phyloP scores from a whole-genome alignment of 1,284 basidiomycete species.

The Moesziomyces sp. region DNA sequence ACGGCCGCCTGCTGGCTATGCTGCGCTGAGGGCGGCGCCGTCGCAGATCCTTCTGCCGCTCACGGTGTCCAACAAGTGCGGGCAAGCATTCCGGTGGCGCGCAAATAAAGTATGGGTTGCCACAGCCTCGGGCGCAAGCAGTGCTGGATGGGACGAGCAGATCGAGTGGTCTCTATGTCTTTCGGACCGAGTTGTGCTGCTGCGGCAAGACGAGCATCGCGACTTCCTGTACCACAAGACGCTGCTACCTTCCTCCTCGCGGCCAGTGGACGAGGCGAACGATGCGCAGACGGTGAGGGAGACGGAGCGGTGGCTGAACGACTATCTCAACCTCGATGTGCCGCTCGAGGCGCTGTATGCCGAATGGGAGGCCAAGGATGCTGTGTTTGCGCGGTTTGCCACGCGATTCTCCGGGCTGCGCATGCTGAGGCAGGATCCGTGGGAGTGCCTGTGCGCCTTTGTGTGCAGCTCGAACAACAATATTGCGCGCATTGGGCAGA shows the following conservation, averaged over 20 bases:
- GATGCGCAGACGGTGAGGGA: slow-evolving; percentile 6
- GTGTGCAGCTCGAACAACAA: slow-evolving; percentile 99
- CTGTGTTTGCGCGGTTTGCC: slow-evolving; percentile 77
- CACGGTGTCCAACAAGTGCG: slow-evolving; percentile 65
- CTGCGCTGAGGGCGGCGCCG: slow-evolving; percentile 22
- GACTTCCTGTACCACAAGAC: slow-evolving; percentile 60
- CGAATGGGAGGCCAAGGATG: slow-evolving; percentile 80
- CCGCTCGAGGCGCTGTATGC: slow-evolving; percentile 81
- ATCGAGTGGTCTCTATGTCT: slow-evolving; percentile 66
- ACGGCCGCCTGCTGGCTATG: slow-evolving; percentile 47
- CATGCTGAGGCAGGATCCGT: slow-evolving; percentile 91
- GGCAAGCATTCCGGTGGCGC: slow-evolving; percentile 66
- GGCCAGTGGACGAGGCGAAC: neutral
- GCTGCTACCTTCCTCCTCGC: slow-evolving; percentile 22
- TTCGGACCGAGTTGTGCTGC: slow-evolving; percentile 62
- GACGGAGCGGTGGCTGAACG: slow-evolving; percentile 81
- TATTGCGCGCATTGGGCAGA: slow-evolving; percentile 70
- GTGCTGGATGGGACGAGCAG: slow-evolving; percentile 18
- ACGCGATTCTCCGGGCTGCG: slow-evolving; percentile 74
- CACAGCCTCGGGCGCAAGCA: neutral
- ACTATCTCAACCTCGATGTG: slow-evolving; percentile 89
- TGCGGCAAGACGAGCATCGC: slow-evolving; percentile 57
- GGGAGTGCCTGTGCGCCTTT: slow-evolving; percentile 76
- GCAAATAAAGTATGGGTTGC: slow-evolving; percentile 50
- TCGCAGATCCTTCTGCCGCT: slow-evolving; percentile 59